Evolutionary conservation across 2,329 filamentous ascomycete species (phyloP), one percentile per base, ranked within the genome.

Genomic region (Paramyrothecium sp.): DNA sequence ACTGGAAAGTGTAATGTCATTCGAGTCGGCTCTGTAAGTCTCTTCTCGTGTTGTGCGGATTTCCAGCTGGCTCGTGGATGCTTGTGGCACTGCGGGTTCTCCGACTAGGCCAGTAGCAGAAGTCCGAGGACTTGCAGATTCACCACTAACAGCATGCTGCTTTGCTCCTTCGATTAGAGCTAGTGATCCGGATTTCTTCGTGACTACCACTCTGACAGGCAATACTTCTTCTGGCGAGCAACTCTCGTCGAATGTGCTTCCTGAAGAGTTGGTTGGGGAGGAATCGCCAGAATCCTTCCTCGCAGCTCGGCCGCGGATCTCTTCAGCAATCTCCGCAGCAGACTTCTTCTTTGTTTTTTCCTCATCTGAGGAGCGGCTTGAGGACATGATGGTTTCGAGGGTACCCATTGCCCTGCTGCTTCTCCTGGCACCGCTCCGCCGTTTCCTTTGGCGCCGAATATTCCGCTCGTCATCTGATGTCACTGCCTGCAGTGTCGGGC

Each of bases 361-460:
- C 61, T 88, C 85, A 22, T 86, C 84, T 0, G 85, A 87, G 2
- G 85, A 88, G 23, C 84, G 79, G 59, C 85, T 88, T 0, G 83
- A 86, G 22, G 84, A 87, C 77, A 88, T 88, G 65, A 88, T 88
- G 1, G 85, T 88, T 64, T 89, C 85, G 3, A 88, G 70, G 1
- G 84, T 88, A 3, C 84, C 83, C 68, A 87, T 84, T 5, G 85
- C 85, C 22, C 76, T 75, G 58, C 81, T 85, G 54, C 77, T 78
- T 47, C 79, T 73, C 44, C 81, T 73, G 2, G 69, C 69, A 0
- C 71, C 72, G 48, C 73, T 74, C 20, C 78, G 73, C 20, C 79
- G 72, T 61, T 74, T 75, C 54, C 71, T 71, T 2, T 75, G 72
- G 12, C 72, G 69, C 23, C 68, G 70, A 21, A 71, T 67, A 41